Base-by-base conservation (phyloP, 768 basidiomycete genomes). In the Collybiopsis confluens region DNA sequence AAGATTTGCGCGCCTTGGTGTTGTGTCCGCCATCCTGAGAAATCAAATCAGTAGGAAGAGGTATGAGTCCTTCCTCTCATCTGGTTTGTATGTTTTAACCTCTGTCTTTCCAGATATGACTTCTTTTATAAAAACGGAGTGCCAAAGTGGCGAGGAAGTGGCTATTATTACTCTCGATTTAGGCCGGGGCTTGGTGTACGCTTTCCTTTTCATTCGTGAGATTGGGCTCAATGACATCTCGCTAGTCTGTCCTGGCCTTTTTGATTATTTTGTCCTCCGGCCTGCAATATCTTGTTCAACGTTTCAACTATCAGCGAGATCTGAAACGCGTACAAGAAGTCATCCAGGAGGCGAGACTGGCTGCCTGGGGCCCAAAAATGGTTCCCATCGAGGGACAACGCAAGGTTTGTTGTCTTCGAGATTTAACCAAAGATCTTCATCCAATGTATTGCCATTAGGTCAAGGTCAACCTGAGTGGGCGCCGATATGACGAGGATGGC, bases 111-210 rank as follows among this genome's bases (percentile, higher is more conserved):
- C 56, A 91, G 91, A 60, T 92, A 92, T 58, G 89, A 92, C 67
- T 90, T 90, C 68, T 99, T 98, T 79, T 90, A 90, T 77, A 94
- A 96, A 71, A 98, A 98, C 58, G 96, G 96, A 20, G 93, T 99
- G 3, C 96, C 96, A 0, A 90, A 80, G 65, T 99, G 96, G 96
- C 79, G 95, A 59, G 96, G 94, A 15, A 93, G 91, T 28, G 91
- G 92, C 41, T 98, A 98, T 70, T 98, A 98, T 69, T 99, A 98
- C 69, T 83, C 91, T 27, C 85, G 97, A 49, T 99, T 90, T 78
- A 81, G 96, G 27, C 96, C 96, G n/a, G 92, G 94, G 23, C 76
- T 98, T 56, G 82, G 82, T 56, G 89, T 89, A 61, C 58, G 83
- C 67, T 81, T 66, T 18, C 28, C 26, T 57, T 52, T 36, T 56